Base-by-base conservation (phyloP, 1,139 yeast genomes). In the Pichia sp. region DNA sequence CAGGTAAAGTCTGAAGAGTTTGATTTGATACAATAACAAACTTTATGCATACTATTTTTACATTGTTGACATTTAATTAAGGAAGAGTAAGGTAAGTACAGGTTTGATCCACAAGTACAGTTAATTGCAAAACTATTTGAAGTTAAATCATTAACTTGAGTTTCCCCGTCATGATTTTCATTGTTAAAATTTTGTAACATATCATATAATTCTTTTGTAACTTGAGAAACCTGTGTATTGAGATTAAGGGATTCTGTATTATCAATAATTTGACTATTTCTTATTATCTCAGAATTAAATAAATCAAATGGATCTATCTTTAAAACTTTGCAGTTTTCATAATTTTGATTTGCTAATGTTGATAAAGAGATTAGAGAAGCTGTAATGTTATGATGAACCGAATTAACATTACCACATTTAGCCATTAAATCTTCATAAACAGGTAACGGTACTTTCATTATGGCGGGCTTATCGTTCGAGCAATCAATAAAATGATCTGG, bases 401-500 rank as follows among this genome's bases (percentile, higher is more conserved):
- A 51, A 16, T 40, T 39, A 22, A 57, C 47, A 3, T 36, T 25
- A 1, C 62, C 63, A 42, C 60, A 56, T 16, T 49, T 41, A 4
- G 40, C 42, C 30, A 48, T 37, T 11, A 42, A 23, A 35, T 56
- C 57, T 4, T 54, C 37, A 6, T 45, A 42, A 2, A 43, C 43
- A 5, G 45, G 30, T 8, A 47, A 12, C 4, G 60, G 58, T 2
- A 59, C 35, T 16, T 46, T 48, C 20, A 57, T 47, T 6, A 47
- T 39, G 2, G 57, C 55, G 1, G 53, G 45, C n/a, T 41, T 46
- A 20, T 64, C 67, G 39, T 55, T 49, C 1, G 73, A 56, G 4
- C 74, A 72, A 53, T 76, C 79, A 43, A 58, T 63, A 52, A 76
- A 77, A 23, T 65, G 55, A 0, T 64, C 62, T 0, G 82, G 80